Evolutionary conservation across 768 basidiomycete genomes (phyloP).

Genomic region (Rhizopogon vesiculosus): DNA sequence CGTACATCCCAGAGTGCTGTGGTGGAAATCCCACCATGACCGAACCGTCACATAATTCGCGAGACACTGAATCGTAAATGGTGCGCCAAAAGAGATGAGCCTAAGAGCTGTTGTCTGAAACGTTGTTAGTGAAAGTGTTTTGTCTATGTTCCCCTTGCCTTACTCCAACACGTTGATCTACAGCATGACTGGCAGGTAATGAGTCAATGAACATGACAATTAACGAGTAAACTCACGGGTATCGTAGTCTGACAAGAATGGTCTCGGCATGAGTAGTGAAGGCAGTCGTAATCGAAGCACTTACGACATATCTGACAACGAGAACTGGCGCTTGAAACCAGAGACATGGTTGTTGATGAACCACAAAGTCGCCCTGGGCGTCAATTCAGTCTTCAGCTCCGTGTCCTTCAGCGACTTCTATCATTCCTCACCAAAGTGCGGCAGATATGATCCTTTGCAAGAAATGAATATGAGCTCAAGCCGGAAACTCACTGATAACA

Average conservation of each 20-base stretch:
- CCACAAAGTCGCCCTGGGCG: constrained; percentile 50
- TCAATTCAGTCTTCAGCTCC: background rate
- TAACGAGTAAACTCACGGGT: constrained; percentile 28
- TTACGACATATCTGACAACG: constrained; percentile 69
- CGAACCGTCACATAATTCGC: constrained; percentile 69
- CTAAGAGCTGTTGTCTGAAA: constrained; percentile 34
- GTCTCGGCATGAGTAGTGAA: constrained; percentile 11
- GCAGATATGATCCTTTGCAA: constrained; percentile 58
- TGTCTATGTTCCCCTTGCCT: constrained; percentile 25
- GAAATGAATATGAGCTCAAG: background rate
- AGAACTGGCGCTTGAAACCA: constrained; percentile 77
- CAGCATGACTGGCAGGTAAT: constrained; percentile 43
- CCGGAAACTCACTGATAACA: background rate
- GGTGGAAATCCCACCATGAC: constrained; percentile 88
- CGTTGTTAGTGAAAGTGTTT: background rate
- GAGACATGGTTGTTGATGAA: constrained; percentile 48
- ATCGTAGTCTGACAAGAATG: constrained; percentile 22
- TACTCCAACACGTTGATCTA: constrained; percentile 59
- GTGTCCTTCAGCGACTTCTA: background rate
- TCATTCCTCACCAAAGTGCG: constrained; percentile 47
- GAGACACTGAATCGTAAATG: constrained; percentile 59
- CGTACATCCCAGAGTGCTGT: constrained; percentile 37
- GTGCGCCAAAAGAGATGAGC: constrained; percentile 46
- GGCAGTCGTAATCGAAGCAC: constrained; percentile 14
- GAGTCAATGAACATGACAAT: background rate